Percentiles rank a stretch among this genome's conserved stretches.
These are phyloP conservation scores for Onygenales sp. DNA, from an alignment of 2,329 filamentous ascomycete genomes.

Conservation along the genomic window DNA sequence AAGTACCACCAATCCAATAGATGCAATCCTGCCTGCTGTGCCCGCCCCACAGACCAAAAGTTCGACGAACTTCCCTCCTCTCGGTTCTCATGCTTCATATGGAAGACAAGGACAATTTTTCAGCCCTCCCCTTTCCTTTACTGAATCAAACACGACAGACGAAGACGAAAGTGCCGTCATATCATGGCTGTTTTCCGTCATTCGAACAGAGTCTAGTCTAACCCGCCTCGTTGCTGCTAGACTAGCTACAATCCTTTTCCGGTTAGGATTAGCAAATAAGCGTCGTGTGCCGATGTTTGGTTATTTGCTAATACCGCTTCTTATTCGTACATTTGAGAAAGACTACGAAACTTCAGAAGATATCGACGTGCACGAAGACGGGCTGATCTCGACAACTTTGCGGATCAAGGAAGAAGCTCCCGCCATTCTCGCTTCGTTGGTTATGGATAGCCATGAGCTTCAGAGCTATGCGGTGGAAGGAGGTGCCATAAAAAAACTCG, in stretches of 20 bases:
- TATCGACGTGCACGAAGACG: slow-evolving; percentile 29
- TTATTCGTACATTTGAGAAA: slow-evolving; percentile 57
- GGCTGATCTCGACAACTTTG: slow-evolving; percentile 35
- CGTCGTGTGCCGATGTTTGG: slow-evolving; percentile 56
- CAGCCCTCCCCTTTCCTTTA: slow-evolving; percentile 23
- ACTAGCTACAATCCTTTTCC: slow-evolving; percentile 60
- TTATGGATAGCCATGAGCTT: slow-evolving; percentile 67
- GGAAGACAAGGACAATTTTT: slow-evolving; percentile 28
- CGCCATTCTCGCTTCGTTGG: slow-evolving; percentile 64
- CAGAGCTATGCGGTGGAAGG: slow-evolving; percentile 75
- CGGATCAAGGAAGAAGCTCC: slow-evolving; percentile 62
- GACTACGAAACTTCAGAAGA: slow-evolving; percentile 31
- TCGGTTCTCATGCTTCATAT: slow-evolving; percentile 35
- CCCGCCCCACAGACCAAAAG: slow-evolving; percentile 25
- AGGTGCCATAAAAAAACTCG: slow-evolving; percentile 51
- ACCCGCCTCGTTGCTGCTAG: slow-evolving; percentile 60
- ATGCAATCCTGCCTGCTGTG: slow-evolving; percentile 52
- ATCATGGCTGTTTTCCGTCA: slow-evolving; percentile 54
- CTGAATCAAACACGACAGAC: slow-evolving; percentile 38
- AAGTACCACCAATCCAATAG: slow-evolving; percentile 47
- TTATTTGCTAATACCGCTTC: slow-evolving; percentile 58
- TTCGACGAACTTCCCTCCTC: slow-evolving; percentile 44
- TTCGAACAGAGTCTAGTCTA: slow-evolving; percentile 39
- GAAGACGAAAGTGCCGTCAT: slow-evolving; percentile 62
- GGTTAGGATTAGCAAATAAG: slow-evolving; percentile 56